Base-by-base conservation (phyloP, 176 grass and related monocot genomes). In the Bolboschoenus planiculmis region DNA sequence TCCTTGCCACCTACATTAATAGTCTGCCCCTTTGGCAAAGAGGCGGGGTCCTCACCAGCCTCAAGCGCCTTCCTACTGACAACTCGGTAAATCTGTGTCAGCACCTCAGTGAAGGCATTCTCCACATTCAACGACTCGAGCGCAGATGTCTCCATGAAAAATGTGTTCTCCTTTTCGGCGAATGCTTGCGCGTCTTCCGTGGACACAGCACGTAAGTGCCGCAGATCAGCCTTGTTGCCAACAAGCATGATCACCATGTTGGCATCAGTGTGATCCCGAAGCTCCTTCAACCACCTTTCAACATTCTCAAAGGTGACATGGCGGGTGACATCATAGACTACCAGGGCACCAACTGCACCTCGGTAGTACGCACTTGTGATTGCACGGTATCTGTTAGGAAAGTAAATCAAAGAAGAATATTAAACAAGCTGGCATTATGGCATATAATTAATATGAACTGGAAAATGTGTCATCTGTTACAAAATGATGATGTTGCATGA, bases 61-160 rank as follows among this genome's bases (percentile, higher is more conserved):
- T 84, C 67, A 29, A 84, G 83, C 0, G 83, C 67, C 83, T 84
- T 84, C 46, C 48, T 71, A 33, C 83, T 84, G 5, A 60, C 40
- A 4, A 84, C 67, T 58, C 67, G 83, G 83, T 84, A 84, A 21
- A 84, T 84, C 66, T 84, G 83, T 3, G 83, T 84, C 24, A 84
- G 83, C 31, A 84, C 83, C 34, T 84, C 67, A 66, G 83, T 84
- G 67, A 84, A 84, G 20, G 83, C 83, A 55, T 84, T 84, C 10
- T 84, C 83, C 48, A 77, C 83, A 57, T 84, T 84, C 65, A 84
- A 31, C 4, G 67, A 84, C 67, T 84, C 83, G 1, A 84, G 83
- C 2, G 83, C 83, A 75, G 83, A 84, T 57, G 83, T 84, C 83
- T 84, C 83, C 67, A 84, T 84, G 83, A 84, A 84, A 48, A 10